Evolutionary conservation across 202 grass and related monocot species (phyloP).

Genomic region (Cymbopogon flexuosus): DNA sequence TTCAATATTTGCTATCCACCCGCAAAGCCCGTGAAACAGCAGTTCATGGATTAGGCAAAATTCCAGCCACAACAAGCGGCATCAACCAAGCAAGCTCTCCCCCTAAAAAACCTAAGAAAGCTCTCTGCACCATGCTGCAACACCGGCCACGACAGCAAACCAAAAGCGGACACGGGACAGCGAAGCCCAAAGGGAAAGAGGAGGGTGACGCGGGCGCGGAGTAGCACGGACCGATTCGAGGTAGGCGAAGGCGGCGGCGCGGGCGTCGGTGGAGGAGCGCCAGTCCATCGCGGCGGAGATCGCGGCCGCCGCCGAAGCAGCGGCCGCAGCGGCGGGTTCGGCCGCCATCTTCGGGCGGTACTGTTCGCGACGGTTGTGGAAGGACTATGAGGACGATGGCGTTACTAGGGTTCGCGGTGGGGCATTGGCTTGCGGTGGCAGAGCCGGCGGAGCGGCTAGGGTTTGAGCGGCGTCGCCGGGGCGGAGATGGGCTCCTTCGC

Average conservation of each 20-base stretch:
- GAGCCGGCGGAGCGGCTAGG: constrained; percentile 26
- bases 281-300: constrained; percentile 78
- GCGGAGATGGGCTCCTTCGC: constrained; percentile 7
- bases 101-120: not conserved
- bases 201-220: not conserved
- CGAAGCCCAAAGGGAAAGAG: not conserved
- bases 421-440: constrained; percentile 22
- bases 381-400: not conserved
- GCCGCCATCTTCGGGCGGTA: constrained; percentile 40
- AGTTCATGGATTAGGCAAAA: not conserved
- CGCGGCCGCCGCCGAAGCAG: constrained; percentile 50
- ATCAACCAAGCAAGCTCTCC: not conserved
- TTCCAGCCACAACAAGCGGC: not conserved
- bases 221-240: constrained; percentile 72
- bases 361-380: not conserved
- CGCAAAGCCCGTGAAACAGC: not conserved
- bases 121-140: not conserved
- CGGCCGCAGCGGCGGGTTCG: constrained; percentile 37
- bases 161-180: not conserved
- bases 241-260: constrained; percentile 71
- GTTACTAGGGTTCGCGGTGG: constrained; percentile 25
- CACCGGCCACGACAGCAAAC: not conserved
- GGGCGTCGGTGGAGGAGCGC: constrained; percentile 62
- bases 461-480: constrained; percentile 29
- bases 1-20: constrained; percentile 4